These are phyloP conservation scores for Phytophthora citrophthora DNA, from an alignment of 352 stramenopile genomes.

Conservation along the genomic window DNA sequence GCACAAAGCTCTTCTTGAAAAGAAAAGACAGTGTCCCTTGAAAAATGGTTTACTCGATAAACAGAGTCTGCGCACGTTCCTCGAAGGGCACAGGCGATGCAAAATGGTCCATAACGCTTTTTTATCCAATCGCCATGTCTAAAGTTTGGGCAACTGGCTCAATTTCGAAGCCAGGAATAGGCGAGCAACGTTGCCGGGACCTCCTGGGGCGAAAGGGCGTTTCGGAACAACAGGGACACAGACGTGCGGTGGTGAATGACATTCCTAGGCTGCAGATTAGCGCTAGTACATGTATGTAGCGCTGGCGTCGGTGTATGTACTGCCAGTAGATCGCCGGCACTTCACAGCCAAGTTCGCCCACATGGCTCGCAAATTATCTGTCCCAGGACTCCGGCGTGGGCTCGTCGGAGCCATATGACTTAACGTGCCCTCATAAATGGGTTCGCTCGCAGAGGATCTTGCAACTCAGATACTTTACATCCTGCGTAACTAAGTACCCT, in stretches of 20 bases:
- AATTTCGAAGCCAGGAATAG: slow-evolving; percentile 6
- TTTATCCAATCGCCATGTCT: background rate
- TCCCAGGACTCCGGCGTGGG: background rate
- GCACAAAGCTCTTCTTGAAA: too few species aligned
- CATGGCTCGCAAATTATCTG: slow-evolving; percentile 12
- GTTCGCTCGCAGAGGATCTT: slow-evolving; percentile 5
- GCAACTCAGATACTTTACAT: background rate
- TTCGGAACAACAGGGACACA: slow-evolving; percentile 17
- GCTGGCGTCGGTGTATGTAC: background rate
- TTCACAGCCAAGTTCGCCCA: background rate
- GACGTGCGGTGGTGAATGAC: background rate
- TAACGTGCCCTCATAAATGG: slow-evolving; percentile 29
- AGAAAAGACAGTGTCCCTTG: slow-evolving; percentile 5
- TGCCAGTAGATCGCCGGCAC: background rate
- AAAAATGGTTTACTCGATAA: slow-evolving; percentile 2
- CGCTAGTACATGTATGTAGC: background rate
- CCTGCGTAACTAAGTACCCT: background rate
- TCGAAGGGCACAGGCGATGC: slow-evolving; percentile 3
- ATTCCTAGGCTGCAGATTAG: background rate
- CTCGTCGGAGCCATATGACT: slow-evolving; percentile 30
- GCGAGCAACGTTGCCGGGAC: slow-evolving; percentile 12
- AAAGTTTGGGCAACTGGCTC: background rate
- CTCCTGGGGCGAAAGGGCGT: slow-evolving; percentile 12
- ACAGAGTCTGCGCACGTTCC: slow-evolving; percentile 20
- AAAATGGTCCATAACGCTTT: background rate